phyloP scores from a whole-genome alignment of 2,329 filamentous ascomycete species.

The Hymenoscyphus albidus region DNA sequence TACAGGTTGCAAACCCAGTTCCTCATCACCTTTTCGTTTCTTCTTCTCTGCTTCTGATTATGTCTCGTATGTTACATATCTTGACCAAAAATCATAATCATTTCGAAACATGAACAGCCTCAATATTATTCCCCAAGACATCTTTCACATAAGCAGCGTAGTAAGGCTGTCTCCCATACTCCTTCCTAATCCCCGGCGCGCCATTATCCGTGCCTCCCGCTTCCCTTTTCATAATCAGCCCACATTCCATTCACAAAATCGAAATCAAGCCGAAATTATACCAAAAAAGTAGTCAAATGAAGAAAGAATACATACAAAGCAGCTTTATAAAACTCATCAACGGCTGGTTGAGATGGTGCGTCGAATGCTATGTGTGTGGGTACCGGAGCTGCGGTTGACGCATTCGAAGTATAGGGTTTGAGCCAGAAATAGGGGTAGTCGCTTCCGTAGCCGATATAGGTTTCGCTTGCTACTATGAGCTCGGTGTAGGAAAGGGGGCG shows the following conservation, averaged over 20 bases:
- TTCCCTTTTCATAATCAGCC: constrained; percentile 9
- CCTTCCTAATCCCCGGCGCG: constrained; percentile 19
- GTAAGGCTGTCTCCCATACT: constrained; percentile 22
- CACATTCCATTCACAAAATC: neutral
- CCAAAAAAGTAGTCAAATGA: neutral
- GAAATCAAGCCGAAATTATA: too few species aligned
- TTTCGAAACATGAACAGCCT: constrained; percentile 23
- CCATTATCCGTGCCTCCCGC: constrained; percentile 22
- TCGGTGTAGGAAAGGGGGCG: constrained; percentile 19
- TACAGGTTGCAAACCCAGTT: too few species aligned
- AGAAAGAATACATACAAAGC: constrained; percentile 15
- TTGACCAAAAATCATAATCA: neutral
- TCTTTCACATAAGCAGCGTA: constrained; percentile 21
- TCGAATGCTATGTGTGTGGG: constrained; percentile 23
- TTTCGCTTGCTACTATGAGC: constrained; percentile 14
- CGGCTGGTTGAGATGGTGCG: constrained; percentile 14
- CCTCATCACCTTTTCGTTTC: too few species aligned
- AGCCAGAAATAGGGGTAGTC: constrained; percentile 24
- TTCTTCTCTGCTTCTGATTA: too few species aligned
- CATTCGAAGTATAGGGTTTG: constrained; percentile 12
- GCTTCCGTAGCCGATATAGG: constrained; percentile 18
- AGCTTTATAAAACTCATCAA: constrained; percentile 17
- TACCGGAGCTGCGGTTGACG: constrained; percentile 3
- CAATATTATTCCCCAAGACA: constrained; percentile 23
- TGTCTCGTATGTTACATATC: too few species aligned